These are phyloP conservation scores for Rhododendron vialii DNA, from an alignment of 148 eudicot species.

Conservation along the genomic window DNA sequence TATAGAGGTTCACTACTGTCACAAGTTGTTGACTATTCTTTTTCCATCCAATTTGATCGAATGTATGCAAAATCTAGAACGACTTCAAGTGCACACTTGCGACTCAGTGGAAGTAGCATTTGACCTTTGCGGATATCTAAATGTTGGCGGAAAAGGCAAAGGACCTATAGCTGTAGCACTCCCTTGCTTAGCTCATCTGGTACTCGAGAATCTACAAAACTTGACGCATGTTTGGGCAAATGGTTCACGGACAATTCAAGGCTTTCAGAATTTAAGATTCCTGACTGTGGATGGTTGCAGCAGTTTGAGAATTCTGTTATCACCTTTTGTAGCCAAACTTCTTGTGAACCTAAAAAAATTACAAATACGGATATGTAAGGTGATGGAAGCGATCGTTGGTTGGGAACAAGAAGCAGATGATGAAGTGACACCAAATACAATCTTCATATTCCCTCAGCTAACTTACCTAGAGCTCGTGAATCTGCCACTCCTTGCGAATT, in stretches of 20 bases:
- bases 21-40: not conserved
- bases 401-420: not conserved
- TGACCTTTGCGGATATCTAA: not conserved
- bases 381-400: not conserved
- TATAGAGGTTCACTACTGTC: not conserved
- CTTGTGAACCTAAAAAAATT: not conserved
- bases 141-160: not conserved
- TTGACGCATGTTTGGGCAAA: not conserved
- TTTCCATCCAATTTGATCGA: not conserved
- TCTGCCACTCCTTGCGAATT: not conserved
- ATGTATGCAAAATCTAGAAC: not conserved
- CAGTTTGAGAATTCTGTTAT: not conserved
- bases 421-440: not conserved
- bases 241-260: not conserved
- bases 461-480: not conserved
- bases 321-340: not conserved
- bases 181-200: not conserved
- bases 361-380: not conserved
- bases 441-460: not conserved
- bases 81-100: not conserved
- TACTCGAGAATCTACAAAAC: not conserved
- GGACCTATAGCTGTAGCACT: not conserved
- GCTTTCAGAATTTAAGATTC: not conserved
- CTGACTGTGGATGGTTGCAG: not conserved
- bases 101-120: not conserved